Conservation (phyloP, 2,329 filamentous ascomycete species). For the Aspergillus tanneri region DNA sequence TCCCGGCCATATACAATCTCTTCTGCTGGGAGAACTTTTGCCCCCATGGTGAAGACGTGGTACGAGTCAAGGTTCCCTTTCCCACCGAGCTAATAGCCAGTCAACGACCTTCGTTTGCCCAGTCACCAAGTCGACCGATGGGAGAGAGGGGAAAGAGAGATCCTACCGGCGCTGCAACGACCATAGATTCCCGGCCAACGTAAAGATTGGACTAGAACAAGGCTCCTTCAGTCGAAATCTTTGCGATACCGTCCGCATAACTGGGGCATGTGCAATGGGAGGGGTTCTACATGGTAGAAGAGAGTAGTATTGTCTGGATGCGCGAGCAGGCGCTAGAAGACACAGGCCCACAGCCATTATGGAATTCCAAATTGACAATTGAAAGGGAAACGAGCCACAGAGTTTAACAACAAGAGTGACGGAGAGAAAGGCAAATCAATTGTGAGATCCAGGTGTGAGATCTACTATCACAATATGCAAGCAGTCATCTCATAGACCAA, state of each 20-base stretch:
- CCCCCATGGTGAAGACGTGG: slow-evolving; percentile 1
- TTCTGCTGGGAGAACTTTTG: slow-evolving; percentile 16
- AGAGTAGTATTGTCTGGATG: slow-evolving; percentile 8
- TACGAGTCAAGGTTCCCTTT: not conserved
- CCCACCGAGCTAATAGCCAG: not conserved
- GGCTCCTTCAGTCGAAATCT: not conserved
- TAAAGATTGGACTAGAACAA: slow-evolving; percentile 9
- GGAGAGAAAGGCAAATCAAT: not conserved
- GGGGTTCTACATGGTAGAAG: slow-evolving; percentile 3
- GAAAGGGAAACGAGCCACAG: not conserved
- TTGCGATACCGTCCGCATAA: slow-evolving; percentile 7
- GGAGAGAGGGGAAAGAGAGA: too few relatives aligned
- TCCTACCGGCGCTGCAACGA: slow-evolving; percentile 5
- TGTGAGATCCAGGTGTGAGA: not conserved
- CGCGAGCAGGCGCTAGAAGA: slow-evolving; percentile 13
- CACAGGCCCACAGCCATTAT: slow-evolving; percentile 18
- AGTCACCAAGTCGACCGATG: not conserved
- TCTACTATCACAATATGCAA: not conserved
- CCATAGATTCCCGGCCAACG: slow-evolving; percentile 3
- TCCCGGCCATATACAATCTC: slow-evolving; percentile 19
- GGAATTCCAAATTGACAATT: not conserved
- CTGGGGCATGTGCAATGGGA: not conserved
- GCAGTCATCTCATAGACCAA: not conserved
- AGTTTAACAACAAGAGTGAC: not conserved
- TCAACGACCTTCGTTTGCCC: not conserved